Base-by-base conservation (phyloP, 2,329 filamentous ascomycete species). In the Fusarium anguioides region DNA sequence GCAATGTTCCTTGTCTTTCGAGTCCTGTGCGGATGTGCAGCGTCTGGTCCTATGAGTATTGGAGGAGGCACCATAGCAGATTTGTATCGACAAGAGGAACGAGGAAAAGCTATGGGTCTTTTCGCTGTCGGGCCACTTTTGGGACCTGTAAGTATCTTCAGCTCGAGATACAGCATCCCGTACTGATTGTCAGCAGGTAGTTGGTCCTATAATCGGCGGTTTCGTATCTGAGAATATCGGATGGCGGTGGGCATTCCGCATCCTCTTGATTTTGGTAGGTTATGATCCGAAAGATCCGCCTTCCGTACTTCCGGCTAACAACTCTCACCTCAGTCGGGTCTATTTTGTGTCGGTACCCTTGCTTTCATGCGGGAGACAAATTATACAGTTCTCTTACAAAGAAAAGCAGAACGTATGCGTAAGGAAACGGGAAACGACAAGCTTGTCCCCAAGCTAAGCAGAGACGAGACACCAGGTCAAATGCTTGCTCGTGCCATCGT, bases 71-170 rank as follows among this genome's bases (percentile, higher is more conserved):
- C 68, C 0, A 27, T 71, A 6, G 66, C 69, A 14, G 68, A 71
- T 6, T 5, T 69, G 11, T 61, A 54, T 6, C 21, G 45, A 4
- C 53, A 49, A 11, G 37, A 68, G 4, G 36, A 71, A 15, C 81
- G 89, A 37, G 89, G 87, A 9, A 84, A 83, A 5, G 89, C 88
- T 2, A 87, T 91, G 75, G 85, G 88, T 0, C 81, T 84, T 0
- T 91, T 90, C 71, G 83, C 85, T 2, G 81, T 88, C 75, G 84
- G 87, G 0, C 86, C 90, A 0, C 81, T 89, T 5, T 82, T 84
- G 3, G 87, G 87, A 0, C 86, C 87, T 1, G 80, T 81, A 31
- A 18, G 57, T 60, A 2, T n/a, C n/a, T n/a, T n/a, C n/a, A n/a
- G n/a, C n/a, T n/a, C n/a, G n/a, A n/a, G n/a, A n/a, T n/a, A n/a